Conservation (phyloP, 2,329 filamentous ascomycete species). For the Cladosporium austrohemisphaericum region DNA sequence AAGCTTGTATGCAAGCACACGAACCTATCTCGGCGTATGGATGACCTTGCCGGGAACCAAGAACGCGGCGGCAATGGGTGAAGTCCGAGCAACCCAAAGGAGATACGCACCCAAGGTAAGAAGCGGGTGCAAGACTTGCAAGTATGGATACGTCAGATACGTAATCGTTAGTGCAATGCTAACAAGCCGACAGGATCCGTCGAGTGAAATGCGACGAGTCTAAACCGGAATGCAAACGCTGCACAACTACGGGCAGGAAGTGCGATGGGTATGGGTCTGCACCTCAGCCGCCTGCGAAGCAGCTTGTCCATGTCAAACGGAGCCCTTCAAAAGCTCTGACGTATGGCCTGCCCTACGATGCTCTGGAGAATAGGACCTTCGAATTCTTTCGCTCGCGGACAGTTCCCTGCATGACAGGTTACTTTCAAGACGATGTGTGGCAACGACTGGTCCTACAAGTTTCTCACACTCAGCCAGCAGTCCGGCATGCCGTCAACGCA, state of each 20-base stretch:
- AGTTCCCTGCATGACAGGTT: constrained; percentile 27
- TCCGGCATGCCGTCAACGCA: constrained; percentile 32
- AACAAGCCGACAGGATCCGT: constrained; percentile 41
- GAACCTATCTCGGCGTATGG: neutral
- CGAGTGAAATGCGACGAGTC: constrained; percentile 57
- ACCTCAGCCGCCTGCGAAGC: constrained; percentile 15
- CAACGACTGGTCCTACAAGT: constrained; percentile 30
- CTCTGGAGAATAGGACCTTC: constrained; percentile 29
- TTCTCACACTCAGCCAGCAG: constrained; percentile 29
- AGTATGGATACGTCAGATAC: constrained; percentile 33
- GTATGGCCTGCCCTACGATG: constrained; percentile 23
- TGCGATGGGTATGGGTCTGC: constrained; percentile 48
- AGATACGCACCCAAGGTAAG: constrained; percentile 18
- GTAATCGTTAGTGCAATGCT: neutral
- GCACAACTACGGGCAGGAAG: neutral
- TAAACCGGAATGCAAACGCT: constrained; percentile 1
- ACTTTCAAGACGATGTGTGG: constrained; percentile 31
- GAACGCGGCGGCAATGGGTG: constrained; percentile 3
- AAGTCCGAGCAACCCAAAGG: constrained; percentile 3
- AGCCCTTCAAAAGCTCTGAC: constrained; percentile 20
- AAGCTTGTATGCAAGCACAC: neutral
- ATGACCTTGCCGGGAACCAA: neutral
- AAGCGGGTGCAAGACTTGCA: constrained; percentile 54
- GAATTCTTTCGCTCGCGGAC: constrained; percentile 30
- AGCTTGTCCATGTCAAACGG: constrained; percentile 14